These are phyloP conservation scores for Hortiboletus campestris DNA, from an alignment of 768 basidiomycete species.

Conservation along the genomic window DNA sequence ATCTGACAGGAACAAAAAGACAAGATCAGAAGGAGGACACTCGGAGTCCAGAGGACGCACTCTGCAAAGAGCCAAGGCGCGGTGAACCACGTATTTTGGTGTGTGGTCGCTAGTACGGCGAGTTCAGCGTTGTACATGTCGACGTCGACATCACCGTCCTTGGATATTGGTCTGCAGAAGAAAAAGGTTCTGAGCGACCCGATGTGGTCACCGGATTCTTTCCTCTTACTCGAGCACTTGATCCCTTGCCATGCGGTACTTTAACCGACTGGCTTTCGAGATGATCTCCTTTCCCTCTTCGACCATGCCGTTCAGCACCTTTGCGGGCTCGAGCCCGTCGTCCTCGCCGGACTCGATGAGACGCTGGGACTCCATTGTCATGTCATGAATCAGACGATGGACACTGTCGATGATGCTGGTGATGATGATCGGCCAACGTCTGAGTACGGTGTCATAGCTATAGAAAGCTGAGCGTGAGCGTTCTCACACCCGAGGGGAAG, in stretches of 20 bases:
- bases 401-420: conserved; percentile 77
- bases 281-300: conserved; percentile 81
- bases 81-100: conserved; percentile 79
- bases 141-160: conserved; percentile 71
- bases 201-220: neutral
- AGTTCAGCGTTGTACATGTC: conserved; percentile 80
- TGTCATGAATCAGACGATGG: conserved; percentile 62
- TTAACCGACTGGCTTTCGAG: conserved; percentile 67
- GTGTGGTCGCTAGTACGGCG: conserved; percentile 40
- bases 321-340: conserved; percentile 14
- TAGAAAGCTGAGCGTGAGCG: neutral
- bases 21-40: neutral
- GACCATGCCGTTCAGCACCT: conserved; percentile 43
- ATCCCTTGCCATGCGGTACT: conserved; percentile 87
- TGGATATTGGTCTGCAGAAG: conserved; percentile 55
- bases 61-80: conserved; percentile 97
- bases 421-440: conserved; percentile 82
- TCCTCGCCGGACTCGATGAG: conserved; percentile 9
- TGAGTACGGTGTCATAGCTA: conserved; percentile 77
- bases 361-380: conserved; percentile 43
- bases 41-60: conserved; percentile 41
- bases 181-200: neutral
- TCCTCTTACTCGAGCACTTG: conserved; percentile 57
- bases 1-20: conserved; percentile 39
- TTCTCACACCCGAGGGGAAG: neutral